Conservation (phyloP, 23 red algal species). For the Gracilaria domingensis region DNA sequence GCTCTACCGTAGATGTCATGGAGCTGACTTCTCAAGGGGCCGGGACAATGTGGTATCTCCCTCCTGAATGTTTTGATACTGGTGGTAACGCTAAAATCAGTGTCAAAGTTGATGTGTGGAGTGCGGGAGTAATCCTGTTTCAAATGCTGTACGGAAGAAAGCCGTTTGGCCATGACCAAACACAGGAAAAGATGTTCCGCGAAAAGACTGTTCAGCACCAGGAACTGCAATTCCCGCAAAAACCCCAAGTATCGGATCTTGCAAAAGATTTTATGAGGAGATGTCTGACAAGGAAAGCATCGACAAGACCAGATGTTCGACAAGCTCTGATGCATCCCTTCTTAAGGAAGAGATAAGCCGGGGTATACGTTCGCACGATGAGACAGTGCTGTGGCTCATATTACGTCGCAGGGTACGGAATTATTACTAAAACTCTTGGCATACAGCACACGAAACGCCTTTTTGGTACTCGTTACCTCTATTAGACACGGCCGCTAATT, state of each 20-base stretch:
- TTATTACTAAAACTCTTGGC: too few relatives aligned
- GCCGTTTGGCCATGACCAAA: slow-evolving; percentile 92
- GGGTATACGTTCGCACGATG: not conserved
- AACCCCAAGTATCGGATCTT: slow-evolving; percentile 74
- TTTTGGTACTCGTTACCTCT: too few relatives aligned
- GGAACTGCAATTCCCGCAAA: slow-evolving; percentile 82
- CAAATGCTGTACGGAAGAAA: slow-evolving; percentile 96
- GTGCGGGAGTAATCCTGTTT: slow-evolving; percentile 91
- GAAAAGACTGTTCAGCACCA: slow-evolving; percentile 81
- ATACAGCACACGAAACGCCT: too few relatives aligned
- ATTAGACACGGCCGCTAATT: too few relatives aligned
- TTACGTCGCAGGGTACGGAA: too few relatives aligned
- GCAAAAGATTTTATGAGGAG: slow-evolving; percentile 88
- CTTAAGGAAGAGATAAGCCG: slow-evolving; percentile 52
- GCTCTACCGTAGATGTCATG: slow-evolving; percentile 76
- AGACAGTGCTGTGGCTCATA: too few relatives aligned
- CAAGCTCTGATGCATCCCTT: slow-evolving; percentile 74
- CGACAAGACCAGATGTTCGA: slow-evolving; percentile 73
- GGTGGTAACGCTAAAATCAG: slow-evolving; percentile 75
- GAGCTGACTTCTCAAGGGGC: slow-evolving; percentile 93
- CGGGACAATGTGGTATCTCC: slow-evolving; percentile 99
- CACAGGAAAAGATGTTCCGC: slow-evolving; percentile 91
- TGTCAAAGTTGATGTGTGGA: slow-evolving; percentile 97
- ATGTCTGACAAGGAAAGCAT: slow-evolving; percentile 80
- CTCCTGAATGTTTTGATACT: slow-evolving; percentile 91